Conservation (phyloP, 2,329 filamentous ascomycete genomes). For the Talaromyces sp. region DNA sequence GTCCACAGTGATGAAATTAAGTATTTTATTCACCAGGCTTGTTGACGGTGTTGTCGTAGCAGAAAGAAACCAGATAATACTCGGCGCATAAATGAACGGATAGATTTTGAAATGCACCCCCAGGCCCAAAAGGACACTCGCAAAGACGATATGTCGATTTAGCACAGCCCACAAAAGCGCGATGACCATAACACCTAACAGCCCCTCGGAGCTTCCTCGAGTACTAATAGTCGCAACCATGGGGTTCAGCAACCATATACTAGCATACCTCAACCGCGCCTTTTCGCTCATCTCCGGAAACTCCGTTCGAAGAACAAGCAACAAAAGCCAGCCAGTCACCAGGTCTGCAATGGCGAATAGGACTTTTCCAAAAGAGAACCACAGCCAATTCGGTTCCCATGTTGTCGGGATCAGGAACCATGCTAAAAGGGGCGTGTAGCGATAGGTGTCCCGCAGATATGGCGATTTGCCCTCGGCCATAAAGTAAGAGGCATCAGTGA, state of each 20-base stretch:
- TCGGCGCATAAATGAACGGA: slow-evolving; percentile 86
- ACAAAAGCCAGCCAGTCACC: slow-evolving; percentile 75
- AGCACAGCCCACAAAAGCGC: slow-evolving; percentile 79
- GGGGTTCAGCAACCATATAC: slow-evolving; percentile 91
- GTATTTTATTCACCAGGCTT: slow-evolving; percentile 20
- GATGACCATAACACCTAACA: slow-evolving; percentile 80
- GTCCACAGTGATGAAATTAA: slow-evolving; percentile 38
- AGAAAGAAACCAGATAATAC: slow-evolving; percentile 44
- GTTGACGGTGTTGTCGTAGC: slow-evolving; percentile 2
- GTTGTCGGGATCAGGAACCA: slow-evolving; percentile 85
- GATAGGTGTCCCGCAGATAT: slow-evolving; percentile 88
- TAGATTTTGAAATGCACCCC: slow-evolving; percentile 98
- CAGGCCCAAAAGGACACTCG: slow-evolving; percentile 73
- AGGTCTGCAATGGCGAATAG: slow-evolving; percentile 83
- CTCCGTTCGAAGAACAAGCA: slow-evolving; percentile 50
- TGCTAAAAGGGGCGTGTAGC: slow-evolving; percentile 90
- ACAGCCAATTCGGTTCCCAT: slow-evolving; percentile 49
- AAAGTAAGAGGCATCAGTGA: slow-evolving; percentile 89
- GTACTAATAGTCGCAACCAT: slow-evolving; percentile 99
- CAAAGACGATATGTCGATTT: slow-evolving; percentile 58
- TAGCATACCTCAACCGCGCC: slow-evolving; percentile 69
- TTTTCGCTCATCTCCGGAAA: slow-evolving; percentile 45
- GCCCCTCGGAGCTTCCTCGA: slow-evolving; percentile 85
- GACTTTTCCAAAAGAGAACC: slow-evolving; percentile 82
- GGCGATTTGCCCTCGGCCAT: slow-evolving; percentile 66